Conservation (phyloP, 768 basidiomycete genomes). For the Cystobasidium onofrii region DNA sequence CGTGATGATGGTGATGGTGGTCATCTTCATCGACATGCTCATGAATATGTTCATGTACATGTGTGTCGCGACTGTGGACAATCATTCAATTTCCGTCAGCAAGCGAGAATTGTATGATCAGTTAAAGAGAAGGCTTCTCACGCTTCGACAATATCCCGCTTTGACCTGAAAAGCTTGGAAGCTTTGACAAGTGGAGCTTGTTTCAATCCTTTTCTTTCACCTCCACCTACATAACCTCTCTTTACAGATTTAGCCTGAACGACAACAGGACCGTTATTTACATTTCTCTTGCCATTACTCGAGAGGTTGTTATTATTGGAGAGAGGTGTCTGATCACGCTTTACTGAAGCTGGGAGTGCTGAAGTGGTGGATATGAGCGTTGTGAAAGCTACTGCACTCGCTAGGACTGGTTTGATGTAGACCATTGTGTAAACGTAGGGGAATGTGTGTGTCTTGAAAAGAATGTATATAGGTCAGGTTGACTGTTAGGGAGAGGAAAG, state of each 20-base stretch:
- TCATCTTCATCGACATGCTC: too few species aligned
- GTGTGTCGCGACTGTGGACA: background rate
- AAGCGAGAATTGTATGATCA: too few species aligned
- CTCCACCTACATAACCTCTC: constrained; percentile 4
- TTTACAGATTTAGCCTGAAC: constrained; percentile 19
- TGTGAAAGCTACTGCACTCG: background rate
- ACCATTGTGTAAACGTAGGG: too few species aligned
- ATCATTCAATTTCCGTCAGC: too few species aligned
- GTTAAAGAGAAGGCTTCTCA: too few species aligned
- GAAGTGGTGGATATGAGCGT: background rate
- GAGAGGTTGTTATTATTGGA: background rate
- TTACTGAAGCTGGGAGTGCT: constrained; percentile 3
- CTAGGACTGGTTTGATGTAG: background rate
- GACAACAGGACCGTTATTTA: constrained; percentile 8
- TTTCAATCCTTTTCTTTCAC: background rate
- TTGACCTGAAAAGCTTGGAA: constrained; percentile 1
- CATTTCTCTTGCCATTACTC: background rate
- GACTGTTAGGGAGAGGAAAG: background rate
- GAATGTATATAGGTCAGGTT: constrained; percentile 8
- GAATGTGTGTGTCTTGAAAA: too few species aligned
- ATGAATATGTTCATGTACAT: constrained; percentile 27
- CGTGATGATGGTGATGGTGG: background rate
- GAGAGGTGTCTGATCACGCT: background rate
- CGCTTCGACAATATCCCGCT: constrained; percentile 1
- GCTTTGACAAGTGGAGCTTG: constrained; percentile 24